Conservation (phyloP, 2,329 filamentous ascomycete genomes). For the Sphaceloma murrayae region DNA sequence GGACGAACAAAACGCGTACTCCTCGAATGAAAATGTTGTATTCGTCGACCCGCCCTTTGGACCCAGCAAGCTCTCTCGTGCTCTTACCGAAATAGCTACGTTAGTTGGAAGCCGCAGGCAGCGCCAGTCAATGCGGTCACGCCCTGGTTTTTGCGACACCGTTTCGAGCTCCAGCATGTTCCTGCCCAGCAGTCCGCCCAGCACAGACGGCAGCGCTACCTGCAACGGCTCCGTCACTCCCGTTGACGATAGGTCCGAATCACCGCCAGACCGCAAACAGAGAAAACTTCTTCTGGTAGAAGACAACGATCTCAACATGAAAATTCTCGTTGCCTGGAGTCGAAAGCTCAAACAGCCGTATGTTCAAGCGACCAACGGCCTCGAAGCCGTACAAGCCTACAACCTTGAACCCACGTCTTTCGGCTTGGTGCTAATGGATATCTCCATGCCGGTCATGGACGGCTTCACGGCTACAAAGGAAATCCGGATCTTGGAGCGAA, state of each 20-base stretch:
- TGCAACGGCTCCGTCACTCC: neutral
- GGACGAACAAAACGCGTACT: neutral
- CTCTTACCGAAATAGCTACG: slow-evolving; percentile 14
- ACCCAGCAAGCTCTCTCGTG: slow-evolving; percentile 21
- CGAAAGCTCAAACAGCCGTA: slow-evolving; percentile 20
- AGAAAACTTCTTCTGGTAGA: slow-evolving; percentile 26
- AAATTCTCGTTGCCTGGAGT: slow-evolving; percentile 23
- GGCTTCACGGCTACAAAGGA: slow-evolving; percentile 25
- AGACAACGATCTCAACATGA: slow-evolving; percentile 29
- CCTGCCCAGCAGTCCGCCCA: too few species aligned
- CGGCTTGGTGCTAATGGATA: slow-evolving; percentile 43
- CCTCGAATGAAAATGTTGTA: neutral
- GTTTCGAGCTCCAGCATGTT: too few species aligned
- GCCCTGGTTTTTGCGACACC: too few species aligned
- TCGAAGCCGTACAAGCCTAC: slow-evolving; percentile 38
- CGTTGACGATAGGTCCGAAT: neutral
- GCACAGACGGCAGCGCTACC: neutral
- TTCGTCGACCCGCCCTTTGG: slow-evolving; percentile 20
- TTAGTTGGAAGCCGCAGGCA: neutral
- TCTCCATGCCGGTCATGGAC: slow-evolving; percentile 30
- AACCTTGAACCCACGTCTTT: slow-evolving; percentile 28
- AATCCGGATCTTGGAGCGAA: slow-evolving; percentile 25
- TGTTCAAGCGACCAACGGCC: slow-evolving; percentile 35
- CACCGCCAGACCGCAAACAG: neutral
- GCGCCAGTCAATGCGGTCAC: neutral